phyloP scores from a whole-genome alignment of 1,284 basidiomycete species.

The Neolentinus lepideus region DNA sequence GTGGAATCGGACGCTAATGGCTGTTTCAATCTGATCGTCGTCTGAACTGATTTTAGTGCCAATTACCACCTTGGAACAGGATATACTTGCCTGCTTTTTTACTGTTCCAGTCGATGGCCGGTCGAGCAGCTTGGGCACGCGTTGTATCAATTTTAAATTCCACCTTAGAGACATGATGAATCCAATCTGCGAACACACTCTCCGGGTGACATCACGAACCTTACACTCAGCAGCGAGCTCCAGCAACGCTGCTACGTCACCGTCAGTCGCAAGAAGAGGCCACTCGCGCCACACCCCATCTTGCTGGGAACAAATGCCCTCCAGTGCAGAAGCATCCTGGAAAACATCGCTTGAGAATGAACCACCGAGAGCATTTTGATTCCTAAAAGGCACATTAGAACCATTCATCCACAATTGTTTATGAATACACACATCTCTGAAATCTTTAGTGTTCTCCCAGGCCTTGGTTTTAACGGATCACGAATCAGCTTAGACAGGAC shows the following conservation, averaged over 20 bases:
- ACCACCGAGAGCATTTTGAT: constrained; percentile 65
- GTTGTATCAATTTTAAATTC: constrained; percentile 62
- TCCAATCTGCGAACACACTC: neutral
- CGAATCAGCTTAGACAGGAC: constrained; percentile 59
- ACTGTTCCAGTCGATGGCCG: constrained; percentile 70
- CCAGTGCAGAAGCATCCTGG: constrained; percentile 59
- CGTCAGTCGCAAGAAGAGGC: constrained; percentile 66
- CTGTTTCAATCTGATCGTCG: constrained; percentile 73
- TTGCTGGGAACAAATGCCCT: constrained; percentile 42
- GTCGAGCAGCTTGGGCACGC: constrained; percentile 44
- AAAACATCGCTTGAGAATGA: constrained; percentile 54
- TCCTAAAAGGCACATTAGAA: constrained; percentile 28
- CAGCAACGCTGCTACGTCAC: constrained; percentile 65
- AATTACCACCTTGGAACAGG: neutral
- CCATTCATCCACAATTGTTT: neutral
- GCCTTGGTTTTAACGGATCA: constrained; percentile 51
- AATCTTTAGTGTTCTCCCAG: constrained; percentile 67
- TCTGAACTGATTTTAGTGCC: constrained; percentile 34
- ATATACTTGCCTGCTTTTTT: constrained; percentile 65
- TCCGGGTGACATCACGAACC: constrained; percentile 24
- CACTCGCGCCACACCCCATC: constrained; percentile 57
- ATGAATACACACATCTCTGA: constrained; percentile 48
- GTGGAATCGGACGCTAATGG: constrained; percentile 42
- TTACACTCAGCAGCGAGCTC: constrained; percentile 66
- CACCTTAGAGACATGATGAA: constrained; percentile 32